Evolutionary conservation across 768 basidiomycete genomes (phyloP).

Genomic region (Pisolithus microcarpus): DNA sequence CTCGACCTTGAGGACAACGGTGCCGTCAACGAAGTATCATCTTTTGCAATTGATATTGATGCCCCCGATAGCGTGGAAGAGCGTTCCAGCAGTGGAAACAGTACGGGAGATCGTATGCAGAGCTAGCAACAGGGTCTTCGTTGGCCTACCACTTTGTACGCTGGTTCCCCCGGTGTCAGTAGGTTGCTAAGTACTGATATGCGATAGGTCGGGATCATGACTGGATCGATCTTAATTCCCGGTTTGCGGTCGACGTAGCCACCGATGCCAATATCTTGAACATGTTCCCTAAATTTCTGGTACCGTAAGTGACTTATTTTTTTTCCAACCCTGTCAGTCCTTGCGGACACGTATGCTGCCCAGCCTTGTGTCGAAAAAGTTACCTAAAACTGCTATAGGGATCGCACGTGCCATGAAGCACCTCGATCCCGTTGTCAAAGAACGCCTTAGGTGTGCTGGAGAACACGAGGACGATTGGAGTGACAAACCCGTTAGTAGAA

Average conservation of each 20-base stretch:
- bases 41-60: background rate
- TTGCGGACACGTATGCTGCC: no score
- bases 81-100: conserved; percentile 18
- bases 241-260: conserved; percentile 26
- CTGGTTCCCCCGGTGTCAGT: background rate
- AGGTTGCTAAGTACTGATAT: no score
- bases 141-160: conserved; percentile 42
- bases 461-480: no score
- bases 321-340: no score
- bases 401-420: no score
- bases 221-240: conserved; percentile 27
- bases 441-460: no score
- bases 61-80: conserved; percentile 33
- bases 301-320: conserved; percentile 20
- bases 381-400: no score
- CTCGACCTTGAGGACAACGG: conserved; percentile 22
- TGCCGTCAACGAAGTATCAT: background rate
- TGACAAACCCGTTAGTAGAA: no score
- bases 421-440: no score
- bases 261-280: conserved; percentile 14
- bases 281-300: conserved; percentile 28
- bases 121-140: conserved; percentile 39
- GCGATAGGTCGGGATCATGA: conserved; percentile 20
- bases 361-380: no score
- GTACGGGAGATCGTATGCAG: conserved; percentile 33